Conservation (phyloP, 1,284 basidiomycete species). For the Thecaphora frezii region DNA sequence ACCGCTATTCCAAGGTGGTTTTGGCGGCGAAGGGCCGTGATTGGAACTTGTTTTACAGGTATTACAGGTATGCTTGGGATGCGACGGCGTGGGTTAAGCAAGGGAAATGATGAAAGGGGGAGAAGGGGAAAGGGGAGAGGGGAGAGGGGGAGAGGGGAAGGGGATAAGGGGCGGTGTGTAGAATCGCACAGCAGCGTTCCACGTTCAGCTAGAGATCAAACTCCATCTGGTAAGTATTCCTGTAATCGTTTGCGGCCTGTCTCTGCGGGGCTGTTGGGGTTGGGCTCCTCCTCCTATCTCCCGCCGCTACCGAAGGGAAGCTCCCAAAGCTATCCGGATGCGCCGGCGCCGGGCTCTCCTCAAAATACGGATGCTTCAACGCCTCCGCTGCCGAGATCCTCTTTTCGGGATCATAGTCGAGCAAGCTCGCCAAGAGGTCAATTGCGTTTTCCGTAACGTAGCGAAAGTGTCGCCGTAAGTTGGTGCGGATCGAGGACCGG, state of each 20-base stretch:
- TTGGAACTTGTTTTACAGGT: too few relatives aligned
- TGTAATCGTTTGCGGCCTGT: neutral
- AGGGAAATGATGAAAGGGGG: too few relatives aligned
- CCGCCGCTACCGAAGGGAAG: constrained; percentile 94
- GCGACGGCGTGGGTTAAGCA: too few relatives aligned
- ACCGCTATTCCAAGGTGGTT: too few relatives aligned
- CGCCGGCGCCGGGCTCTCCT: constrained; percentile 87
- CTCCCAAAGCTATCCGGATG: constrained; percentile 96
- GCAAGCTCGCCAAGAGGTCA: constrained; percentile 77
- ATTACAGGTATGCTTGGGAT: too few relatives aligned
- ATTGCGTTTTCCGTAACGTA: constrained; percentile 70
- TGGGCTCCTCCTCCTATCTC: constrained; percentile 66
- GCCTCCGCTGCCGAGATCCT: constrained; percentile 86
- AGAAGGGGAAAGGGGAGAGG: too few relatives aligned
- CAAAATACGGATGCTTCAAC: constrained; percentile 84
- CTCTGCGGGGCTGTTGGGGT: neutral
- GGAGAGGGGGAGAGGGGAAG: too few relatives aligned
- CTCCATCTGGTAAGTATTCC: neutral
- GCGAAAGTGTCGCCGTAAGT: constrained; percentile 64
- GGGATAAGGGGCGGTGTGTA: too few relatives aligned
- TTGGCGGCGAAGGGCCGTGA: too few relatives aligned
- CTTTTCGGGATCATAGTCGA: constrained; percentile 84
- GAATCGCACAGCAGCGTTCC: too few relatives aligned
- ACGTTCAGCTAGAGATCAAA: neutral
- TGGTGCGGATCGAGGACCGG: neutral